A percentile compares a stretch with the other conserved stretches of the same genome.
These are phyloP conservation scores for Nitzschia palea DNA, from an alignment of 108 stramenopile species.

Conservation along the genomic window DNA sequence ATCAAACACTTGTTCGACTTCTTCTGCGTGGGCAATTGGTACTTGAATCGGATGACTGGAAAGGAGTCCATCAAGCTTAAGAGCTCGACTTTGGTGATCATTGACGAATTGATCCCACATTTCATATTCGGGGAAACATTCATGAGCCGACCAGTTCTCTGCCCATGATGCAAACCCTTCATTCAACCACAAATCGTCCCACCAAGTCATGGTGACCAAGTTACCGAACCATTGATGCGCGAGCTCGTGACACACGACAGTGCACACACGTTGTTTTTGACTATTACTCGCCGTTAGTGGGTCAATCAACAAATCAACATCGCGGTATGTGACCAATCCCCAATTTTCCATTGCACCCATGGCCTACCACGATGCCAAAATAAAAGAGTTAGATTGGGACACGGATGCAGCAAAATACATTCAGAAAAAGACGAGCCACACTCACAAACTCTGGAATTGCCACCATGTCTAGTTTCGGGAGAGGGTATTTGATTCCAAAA, in stretches of 20 bases:
- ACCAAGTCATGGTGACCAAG: constrained; percentile 96
- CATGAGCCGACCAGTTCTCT: constrained; percentile 81
- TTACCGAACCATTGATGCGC: constrained; percentile 99
- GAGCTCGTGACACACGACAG: constrained; percentile 96
- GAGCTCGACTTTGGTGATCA: constrained; percentile 76
- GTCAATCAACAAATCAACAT: constrained; percentile 92
- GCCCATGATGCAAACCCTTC: constrained; percentile 96
- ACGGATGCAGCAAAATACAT: too few relatives aligned
- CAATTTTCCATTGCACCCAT: constrained; percentile 98
- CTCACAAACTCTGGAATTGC: constrained; percentile 85
- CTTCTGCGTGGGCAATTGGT: constrained; percentile 90
- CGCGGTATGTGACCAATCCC: constrained; percentile 80
- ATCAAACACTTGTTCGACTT: constrained; percentile 98
- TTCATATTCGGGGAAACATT: constrained; percentile 51
- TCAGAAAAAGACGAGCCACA: too few relatives aligned
- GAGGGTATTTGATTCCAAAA: constrained; percentile 88
- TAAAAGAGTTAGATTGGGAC: not conserved
- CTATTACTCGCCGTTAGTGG: constrained; percentile 66
- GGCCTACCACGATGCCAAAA: constrained; percentile 68
- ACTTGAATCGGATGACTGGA: constrained; percentile 94
- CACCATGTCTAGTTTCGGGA: constrained; percentile 96
- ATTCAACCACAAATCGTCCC: constrained; percentile 98
- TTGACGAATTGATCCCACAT: constrained; percentile 92
- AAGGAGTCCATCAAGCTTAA: constrained; percentile 84
- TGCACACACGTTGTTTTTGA: constrained; percentile 90